Evolutionary conservation across 805 yeast genomes (phyloP).

Genomic region (Pichia ethanolica): DNA sequence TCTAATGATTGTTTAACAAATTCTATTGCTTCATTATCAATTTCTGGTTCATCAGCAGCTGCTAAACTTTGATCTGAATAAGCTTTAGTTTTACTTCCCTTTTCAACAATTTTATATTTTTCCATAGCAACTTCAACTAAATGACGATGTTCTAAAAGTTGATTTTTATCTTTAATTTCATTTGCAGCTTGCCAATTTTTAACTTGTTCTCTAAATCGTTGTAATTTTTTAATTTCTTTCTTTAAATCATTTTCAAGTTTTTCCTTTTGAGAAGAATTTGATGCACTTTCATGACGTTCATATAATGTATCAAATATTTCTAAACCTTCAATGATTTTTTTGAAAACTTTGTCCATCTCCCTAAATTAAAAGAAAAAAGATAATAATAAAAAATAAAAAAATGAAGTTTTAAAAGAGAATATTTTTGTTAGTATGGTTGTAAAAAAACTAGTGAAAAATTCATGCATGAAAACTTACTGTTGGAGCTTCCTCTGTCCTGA

Average conservation of each 20-base stretch:
- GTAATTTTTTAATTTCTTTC: constrained; percentile 53
- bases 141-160: constrained; percentile 39
- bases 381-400: neutral
- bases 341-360: constrained; percentile 58
- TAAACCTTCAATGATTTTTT: constrained; percentile 52
- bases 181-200: constrained; percentile 52
- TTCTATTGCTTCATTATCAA: constrained; percentile 61
- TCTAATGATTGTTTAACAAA: constrained; percentile 69
- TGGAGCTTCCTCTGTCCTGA: constrained; percentile 32
- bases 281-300: constrained; percentile 41
- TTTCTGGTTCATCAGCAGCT: constrained; percentile 50
- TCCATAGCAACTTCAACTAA: constrained; percentile 46
- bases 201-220: constrained; percentile 52
- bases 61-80: constrained; percentile 51
- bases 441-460: neutral
- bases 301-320: constrained; percentile 47
- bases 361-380: constrained; percentile 12
- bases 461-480: constrained; percentile 25
- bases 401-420: neutral
- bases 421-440: neutral
- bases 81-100: constrained; percentile 48
- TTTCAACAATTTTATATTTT: constrained; percentile 52
- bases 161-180: constrained; percentile 40
- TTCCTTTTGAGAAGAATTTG: constrained; percentile 47
- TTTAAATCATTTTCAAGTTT: constrained; percentile 49